Evolutionary conservation across 2,329 filamentous ascomycete species (phyloP).

Genomic region (Anisogramma anomala): DNA sequence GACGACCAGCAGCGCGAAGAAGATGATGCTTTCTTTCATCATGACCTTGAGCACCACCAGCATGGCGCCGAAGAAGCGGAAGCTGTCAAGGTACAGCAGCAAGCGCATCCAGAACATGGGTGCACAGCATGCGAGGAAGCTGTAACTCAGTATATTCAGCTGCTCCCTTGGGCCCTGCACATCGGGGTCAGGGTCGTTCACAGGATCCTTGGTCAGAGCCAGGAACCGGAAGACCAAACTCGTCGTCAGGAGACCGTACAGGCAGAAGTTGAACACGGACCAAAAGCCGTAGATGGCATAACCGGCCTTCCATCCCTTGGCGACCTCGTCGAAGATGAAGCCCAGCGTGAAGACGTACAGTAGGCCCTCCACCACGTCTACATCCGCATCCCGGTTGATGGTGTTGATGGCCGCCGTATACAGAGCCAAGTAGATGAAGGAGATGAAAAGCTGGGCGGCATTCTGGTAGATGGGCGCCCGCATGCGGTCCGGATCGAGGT

Average conservation of each 20-base stretch:
- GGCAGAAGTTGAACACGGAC: slow-evolving; percentile 83
- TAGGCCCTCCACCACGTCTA: slow-evolving; percentile 73
- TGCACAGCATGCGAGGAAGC: slow-evolving; percentile 83
- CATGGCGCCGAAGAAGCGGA: slow-evolving; percentile 97
- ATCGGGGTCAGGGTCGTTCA: slow-evolving; percentile 11
- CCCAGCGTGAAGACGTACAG: slow-evolving; percentile 87
- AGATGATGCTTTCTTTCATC: slow-evolving; percentile 91
- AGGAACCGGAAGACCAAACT: slow-evolving; percentile 72
- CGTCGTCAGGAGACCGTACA: slow-evolving; percentile 68
- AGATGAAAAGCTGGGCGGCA: slow-evolving; percentile 72
- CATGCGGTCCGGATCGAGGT: slow-evolving; percentile 92
- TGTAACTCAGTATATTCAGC: slow-evolving; percentile 79
- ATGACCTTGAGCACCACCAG: slow-evolving; percentile 90
- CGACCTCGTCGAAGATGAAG: slow-evolving; percentile 76
- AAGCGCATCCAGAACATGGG: slow-evolving; percentile 96
- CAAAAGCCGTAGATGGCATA: slow-evolving; percentile 87
- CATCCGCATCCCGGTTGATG: slow-evolving; percentile 71
- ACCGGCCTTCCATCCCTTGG: slow-evolving; percentile 91
- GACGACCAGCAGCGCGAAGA: slow-evolving; percentile 81
- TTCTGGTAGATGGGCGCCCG: slow-evolving; percentile 89
- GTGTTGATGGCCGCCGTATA: slow-evolving; percentile 92
- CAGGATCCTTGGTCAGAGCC: slow-evolving; percentile 52
- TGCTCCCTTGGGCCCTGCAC: slow-evolving; percentile 38
- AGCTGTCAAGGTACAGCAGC: slow-evolving; percentile 81
- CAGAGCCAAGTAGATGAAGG: slow-evolving; percentile 67